A percentile compares a stretch with the other conserved stretches of the same genome.
Evolutionary conservation across 345 rosid species (phyloP).

Genomic region (Geranium brycei): DNA sequence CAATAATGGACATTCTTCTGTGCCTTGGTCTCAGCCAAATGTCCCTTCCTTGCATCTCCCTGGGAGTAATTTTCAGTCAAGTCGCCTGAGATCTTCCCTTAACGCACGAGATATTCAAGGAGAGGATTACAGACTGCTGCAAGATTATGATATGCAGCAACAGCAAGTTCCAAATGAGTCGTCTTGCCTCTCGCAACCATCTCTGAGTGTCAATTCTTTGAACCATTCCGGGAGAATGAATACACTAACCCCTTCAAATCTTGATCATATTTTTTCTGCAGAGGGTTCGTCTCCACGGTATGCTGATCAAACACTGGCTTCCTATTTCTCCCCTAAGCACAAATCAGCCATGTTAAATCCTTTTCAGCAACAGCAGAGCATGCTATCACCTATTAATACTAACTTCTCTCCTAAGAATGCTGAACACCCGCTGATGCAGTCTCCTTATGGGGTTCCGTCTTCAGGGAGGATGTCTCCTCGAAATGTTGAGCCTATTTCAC

Average conservation of each 20-base stretch:
- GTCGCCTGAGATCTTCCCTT: constrained; percentile 77
- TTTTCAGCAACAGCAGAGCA: constrained; percentile 56
- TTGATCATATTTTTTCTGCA: constrained; percentile 51
- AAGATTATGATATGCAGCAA: constrained; percentile 66
- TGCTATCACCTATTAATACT: constrained; percentile 75
- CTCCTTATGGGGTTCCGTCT: constrained; percentile 34
- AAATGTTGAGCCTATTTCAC: constrained; percentile 66
- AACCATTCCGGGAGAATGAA: constrained; percentile 64
- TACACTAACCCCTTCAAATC: constrained; percentile 62
- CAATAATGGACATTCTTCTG: constrained; percentile 43
- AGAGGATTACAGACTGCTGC: constrained; percentile 48
- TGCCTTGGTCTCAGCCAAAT: constrained; percentile 81
- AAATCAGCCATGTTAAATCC: constrained; percentile 47
- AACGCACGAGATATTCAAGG: constrained; percentile 57
- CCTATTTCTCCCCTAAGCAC: constrained; percentile 47
- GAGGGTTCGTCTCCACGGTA: constrained; percentile 56
- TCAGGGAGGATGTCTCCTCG: constrained; percentile 90
- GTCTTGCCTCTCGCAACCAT: constrained; percentile 35
- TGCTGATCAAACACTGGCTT: constrained; percentile 35
- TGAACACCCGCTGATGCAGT: constrained; percentile 51
- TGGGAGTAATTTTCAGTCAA: constrained; percentile 67
- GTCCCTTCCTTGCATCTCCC: constrained; percentile 74
- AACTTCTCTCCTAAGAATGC: constrained; percentile 42
- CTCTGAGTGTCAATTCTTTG: constrained; percentile 36
- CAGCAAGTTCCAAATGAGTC: constrained; percentile 50